Conservation (phyloP, 257 asterid species). For the Cynanchum wilfordii region DNA sequence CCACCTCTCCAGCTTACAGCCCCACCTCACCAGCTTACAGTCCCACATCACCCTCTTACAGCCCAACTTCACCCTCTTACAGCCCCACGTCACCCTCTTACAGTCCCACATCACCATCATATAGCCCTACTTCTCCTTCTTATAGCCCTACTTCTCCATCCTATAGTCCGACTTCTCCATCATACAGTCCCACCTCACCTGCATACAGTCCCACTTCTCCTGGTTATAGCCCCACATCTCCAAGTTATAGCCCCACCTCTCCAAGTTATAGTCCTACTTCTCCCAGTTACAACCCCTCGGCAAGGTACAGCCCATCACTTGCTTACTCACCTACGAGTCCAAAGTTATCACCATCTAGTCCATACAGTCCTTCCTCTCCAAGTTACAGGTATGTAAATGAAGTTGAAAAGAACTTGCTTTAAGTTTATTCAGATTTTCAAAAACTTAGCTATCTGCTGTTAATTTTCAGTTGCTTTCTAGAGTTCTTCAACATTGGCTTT, state of each 20-base stretch:
- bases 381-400: constrained; percentile 65
- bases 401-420: not conserved
- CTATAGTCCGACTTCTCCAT: constrained; percentile 77
- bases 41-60: constrained; percentile 74
- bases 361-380: constrained; percentile 95
- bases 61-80: constrained; percentile 78
- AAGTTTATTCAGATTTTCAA: not conserved
- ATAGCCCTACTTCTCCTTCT: constrained; percentile 79
- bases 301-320: constrained; percentile 87
- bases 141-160: constrained; percentile 85
- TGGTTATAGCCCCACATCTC: constrained; percentile 86
- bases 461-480: not conserved
- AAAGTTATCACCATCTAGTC: constrained; percentile 80
- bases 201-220: constrained; percentile 90
- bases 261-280: constrained; percentile 79
- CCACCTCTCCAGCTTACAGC: constrained; percentile 82
- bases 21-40: constrained; percentile 83
- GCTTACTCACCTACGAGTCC: constrained; percentile 97
- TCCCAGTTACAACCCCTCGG: constrained; percentile 78
- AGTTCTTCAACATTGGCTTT: not conserved
- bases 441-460: not conserved
- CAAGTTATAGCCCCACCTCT: constrained; percentile 82
- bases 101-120: constrained; percentile 84
- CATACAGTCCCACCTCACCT: constrained; percentile 85
- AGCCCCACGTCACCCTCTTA: constrained; percentile 88